Evolutionary conservation across 345 rosid genomes (phyloP).

Genomic region (Eutrema heterophyllum): DNA sequence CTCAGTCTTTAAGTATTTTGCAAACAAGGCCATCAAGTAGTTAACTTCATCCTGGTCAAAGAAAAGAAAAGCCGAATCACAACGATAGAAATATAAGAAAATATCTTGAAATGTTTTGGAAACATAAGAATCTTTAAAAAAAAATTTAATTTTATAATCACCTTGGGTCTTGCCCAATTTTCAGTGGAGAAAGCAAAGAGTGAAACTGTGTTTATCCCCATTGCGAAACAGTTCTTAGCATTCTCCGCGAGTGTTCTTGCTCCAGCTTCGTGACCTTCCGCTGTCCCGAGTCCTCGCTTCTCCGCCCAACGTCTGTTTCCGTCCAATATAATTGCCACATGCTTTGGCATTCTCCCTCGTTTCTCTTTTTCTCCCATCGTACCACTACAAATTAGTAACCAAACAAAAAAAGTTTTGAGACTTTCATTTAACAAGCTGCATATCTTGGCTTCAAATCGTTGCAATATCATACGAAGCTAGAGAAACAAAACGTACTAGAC

Average conservation of each 20-base stretch:
- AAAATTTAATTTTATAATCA: neutral
- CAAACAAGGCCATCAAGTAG: slow-evolving; percentile 57
- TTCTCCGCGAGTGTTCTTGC: slow-evolving; percentile 38
- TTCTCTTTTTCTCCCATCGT: slow-evolving; percentile 6
- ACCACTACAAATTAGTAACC: neutral
- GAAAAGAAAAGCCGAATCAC: neutral
- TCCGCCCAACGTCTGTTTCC: slow-evolving; percentile 74
- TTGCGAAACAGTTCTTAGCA: slow-evolving; percentile 37
- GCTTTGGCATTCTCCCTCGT: slow-evolving; percentile 52
- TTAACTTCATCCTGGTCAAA: slow-evolving; percentile 56
- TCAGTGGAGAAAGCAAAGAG: slow-evolving; percentile 72
- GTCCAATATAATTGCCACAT: slow-evolving; percentile 77
- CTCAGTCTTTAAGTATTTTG: slow-evolving; percentile 36
- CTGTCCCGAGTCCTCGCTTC: slow-evolving; percentile 41
- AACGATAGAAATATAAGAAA: neutral
- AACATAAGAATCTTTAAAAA: neutral
- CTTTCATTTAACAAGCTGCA: neutral
- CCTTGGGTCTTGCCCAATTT: slow-evolving; percentile 73
- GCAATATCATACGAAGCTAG: too few species aligned
- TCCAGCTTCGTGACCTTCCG: slow-evolving; percentile 64
- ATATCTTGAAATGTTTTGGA: neutral
- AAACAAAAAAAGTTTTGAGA: neutral
- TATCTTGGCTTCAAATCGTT: neutral
- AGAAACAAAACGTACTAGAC: too few species aligned
- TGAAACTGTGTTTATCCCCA: slow-evolving; percentile 59